Evolutionary conservation across 1,284 basidiomycete species (phyloP), one percentile per base, ranked within the genome.

Genomic region (Trametes pubescens): DNA sequence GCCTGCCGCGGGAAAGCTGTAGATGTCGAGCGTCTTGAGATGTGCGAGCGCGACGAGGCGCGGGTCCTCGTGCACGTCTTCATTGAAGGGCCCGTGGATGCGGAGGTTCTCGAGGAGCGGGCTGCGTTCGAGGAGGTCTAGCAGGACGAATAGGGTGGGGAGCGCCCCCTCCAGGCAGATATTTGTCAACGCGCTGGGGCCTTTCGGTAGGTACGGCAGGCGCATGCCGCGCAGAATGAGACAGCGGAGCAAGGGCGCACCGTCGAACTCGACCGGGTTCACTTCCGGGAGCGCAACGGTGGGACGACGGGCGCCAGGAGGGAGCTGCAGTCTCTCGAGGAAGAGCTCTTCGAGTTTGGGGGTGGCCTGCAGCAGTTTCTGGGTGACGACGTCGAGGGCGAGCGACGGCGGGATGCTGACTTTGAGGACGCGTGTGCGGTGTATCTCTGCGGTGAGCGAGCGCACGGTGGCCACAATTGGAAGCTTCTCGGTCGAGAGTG

Each of bases 61-160:
- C 3, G 24, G 38, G n/a, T 56, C 54, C 3, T 18, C 13, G 29
- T 21, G 4, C 18, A 24, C 1, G 24, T 26, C 43, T n/a, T 47
- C 29, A 16, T n/a, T 32, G 43, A 46, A 46, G n/a, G 14, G 3
- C 54, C 54, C 54, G 18, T 21, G 16, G 4, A 56, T 11, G 22
- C n/a, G 10, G 10, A 56, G 43, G 6, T 35, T 4, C 21, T 47
- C 32, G 26, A 56, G 54, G 9, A 22, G 26, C 11, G 54, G 54
- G 32, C 54, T 32, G 18, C 40, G 53, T 8, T 44, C 40, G 26
- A 55, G 53, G 9, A 55, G 53, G 16, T 38, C 16, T 26, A 55
- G 16, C 14, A 55, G 24, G 16, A 11, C 35, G n/a, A 10, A 9
- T 2, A 40, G 18, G 18, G 18, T 46, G n/a, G 54, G 54, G n/a